Evolutionary conservation across 2,329 filamentous ascomycete species (phyloP), one percentile per base, ranked within the genome.

Genomic region (Hymenoscyphus occultus): DNA sequence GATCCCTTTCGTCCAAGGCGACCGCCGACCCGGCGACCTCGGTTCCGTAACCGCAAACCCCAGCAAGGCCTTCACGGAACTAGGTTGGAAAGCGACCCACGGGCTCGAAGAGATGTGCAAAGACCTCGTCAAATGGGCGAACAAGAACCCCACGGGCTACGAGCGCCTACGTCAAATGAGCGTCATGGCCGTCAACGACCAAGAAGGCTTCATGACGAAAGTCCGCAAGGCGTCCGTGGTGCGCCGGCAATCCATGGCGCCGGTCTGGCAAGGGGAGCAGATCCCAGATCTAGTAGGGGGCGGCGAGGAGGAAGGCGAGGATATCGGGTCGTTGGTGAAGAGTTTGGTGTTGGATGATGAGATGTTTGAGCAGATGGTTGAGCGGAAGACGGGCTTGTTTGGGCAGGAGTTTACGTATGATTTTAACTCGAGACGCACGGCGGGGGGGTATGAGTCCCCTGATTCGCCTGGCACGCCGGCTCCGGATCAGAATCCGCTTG

Each of bases 1-100:
- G 2, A 79, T 81, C 39, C 76, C 77, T 1, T 71, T 78, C 51
- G 66, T 72, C 19, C 70, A 71, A 58, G 71, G 74, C 14, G 76
- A 74, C 5, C 72, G 78, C 10, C 71, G 79, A 39, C 72, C 73
- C 2, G 79, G 78, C 4, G 78, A 81, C 66, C 77, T 80, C 10
- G 78, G 78, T 19, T 73, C 74, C 19, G 80, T 78, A 62, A 76
- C 80, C 0, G 79, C 79, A 0, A 76, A 75, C 59, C 77, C 77
- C 28, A 69, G 73, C 35, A 75, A 77, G 35, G 78, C 79, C 1
- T 69, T 67, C 54, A 68, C 68, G 9, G 78, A 80, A 68, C 73
- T 81, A 2, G 77, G 76, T 16, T 81, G 78, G 79, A 69, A 68
- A 22, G 68, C 71, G 2, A 65, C 73, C 32, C 66, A 63, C 14